phyloP scores from a whole-genome alignment of 306 rosid genomes.

The Alnus rubra region DNA sequence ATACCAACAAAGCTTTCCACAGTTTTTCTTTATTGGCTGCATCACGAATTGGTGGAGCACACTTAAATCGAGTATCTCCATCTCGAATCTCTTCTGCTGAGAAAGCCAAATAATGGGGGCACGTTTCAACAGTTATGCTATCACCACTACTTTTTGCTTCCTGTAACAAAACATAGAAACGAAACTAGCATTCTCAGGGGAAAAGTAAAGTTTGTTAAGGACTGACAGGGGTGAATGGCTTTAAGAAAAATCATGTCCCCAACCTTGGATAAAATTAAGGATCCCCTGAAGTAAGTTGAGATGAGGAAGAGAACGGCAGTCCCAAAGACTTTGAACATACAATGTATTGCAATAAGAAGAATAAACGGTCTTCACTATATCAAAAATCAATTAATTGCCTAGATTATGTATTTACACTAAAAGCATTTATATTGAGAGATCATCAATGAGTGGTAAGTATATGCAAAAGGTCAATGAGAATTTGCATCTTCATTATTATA shows the following conservation, averaged over 20 bases:
- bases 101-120: slow-evolving; percentile 89
- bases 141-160: slow-evolving; percentile 79
- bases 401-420: too few species aligned
- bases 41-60: slow-evolving; percentile 92
- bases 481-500: background rate
- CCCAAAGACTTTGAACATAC: background rate
- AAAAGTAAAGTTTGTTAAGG: slow-evolving; percentile 12
- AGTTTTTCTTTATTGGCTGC: slow-evolving; percentile 71
- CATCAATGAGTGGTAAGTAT: background rate
- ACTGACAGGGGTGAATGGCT: background rate
- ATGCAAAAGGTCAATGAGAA: background rate
- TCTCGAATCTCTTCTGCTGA: slow-evolving; percentile 72
- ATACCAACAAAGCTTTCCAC: slow-evolving; percentile 81
- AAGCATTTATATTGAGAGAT: background rate
- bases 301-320: background rate
- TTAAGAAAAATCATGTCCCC: background rate
- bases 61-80: slow-evolving; percentile 88
- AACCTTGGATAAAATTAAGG: background rate
- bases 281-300: background rate
- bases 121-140: slow-evolving; percentile 84
- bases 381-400: too few species aligned
- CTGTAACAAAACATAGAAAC: slow-evolving; percentile 35
- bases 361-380: too few species aligned
- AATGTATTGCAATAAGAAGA: too few species aligned
- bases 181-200: slow-evolving; percentile 15